Percentiles rank a stretch among this genome's conserved stretches.
phyloP scores from a whole-genome alignment of 75 land plant species.

The Sequoiadendron giganteum region DNA sequence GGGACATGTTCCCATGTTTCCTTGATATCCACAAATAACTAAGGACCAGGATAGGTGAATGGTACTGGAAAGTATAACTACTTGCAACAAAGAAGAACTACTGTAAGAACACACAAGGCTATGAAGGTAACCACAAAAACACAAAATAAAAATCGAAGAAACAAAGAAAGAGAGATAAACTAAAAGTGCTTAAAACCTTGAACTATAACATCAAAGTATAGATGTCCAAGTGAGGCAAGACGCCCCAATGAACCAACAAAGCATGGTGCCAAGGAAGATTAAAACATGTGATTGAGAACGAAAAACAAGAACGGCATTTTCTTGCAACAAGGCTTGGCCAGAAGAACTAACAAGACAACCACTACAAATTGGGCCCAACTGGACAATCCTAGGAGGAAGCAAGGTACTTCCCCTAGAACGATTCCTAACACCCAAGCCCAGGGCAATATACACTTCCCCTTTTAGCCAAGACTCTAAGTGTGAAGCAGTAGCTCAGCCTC shows the following conservation, averaged over 20 bases:
- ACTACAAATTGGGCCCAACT: not conserved
- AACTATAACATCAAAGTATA: not conserved
- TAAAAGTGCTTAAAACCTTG: no score
- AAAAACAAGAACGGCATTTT: not conserved
- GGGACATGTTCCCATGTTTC: no score
- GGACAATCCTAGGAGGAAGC: not conserved
- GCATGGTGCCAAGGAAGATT: not conserved
- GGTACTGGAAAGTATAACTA: not conserved
- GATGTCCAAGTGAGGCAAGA: not conserved
- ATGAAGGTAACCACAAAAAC: not conserved
- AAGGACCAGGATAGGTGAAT: not conserved
- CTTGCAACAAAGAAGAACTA: not conserved
- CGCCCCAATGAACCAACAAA: not conserved
- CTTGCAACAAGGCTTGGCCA: not conserved
- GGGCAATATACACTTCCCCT: not conserved
- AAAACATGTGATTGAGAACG: not conserved
- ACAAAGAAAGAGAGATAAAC: not conserved
- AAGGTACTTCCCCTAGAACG: not conserved
- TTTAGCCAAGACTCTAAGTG: not conserved
- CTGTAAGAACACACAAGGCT: not conserved
- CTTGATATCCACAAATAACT: no score
- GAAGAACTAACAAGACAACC: not conserved
- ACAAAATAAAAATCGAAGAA: not conserved
- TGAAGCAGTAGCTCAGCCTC: not conserved
- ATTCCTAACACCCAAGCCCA: not conserved